These are phyloP conservation scores for Flaveria bidentis DNA, from an alignment of 129 eudicot genomes.

Conservation along the genomic window DNA sequence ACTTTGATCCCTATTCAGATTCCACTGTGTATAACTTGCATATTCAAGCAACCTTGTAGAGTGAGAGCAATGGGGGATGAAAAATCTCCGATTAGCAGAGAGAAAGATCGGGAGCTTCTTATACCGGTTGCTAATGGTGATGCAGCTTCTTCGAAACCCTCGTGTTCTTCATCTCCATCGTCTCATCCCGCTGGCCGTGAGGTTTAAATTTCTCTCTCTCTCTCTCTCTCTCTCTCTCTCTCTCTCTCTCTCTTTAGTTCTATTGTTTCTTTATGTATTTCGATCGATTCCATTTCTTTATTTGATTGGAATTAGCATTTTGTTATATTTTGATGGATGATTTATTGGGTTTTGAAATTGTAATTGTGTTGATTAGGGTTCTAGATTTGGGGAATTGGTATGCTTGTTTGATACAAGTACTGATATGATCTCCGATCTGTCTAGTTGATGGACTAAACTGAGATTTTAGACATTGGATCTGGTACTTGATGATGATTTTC, in stretches of 20 bases:
- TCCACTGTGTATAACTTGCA: slow-evolving; percentile 1
- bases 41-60: slow-evolving; percentile 23
- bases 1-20: background rate
- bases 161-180: slow-evolving; percentile 51
- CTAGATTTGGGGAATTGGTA: slow-evolving; percentile 10
- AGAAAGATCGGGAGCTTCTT: slow-evolving; percentile 88
- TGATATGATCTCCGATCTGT: background rate
- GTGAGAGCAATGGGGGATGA: slow-evolving; percentile 65
- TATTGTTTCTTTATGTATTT: background rate
- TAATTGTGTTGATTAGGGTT: slow-evolving; percentile 1
- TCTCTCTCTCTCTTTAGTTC: background rate
- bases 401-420: background rate
- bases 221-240: no score
- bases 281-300: slow-evolving; percentile 2
- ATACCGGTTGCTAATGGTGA: slow-evolving; percentile 68
- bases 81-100: slow-evolving; percentile 49
- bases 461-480: no score
- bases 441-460: no score
- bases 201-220: slow-evolving; percentile 22
- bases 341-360: background rate
- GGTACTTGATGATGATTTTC: no score
- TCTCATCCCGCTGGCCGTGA: slow-evolving; percentile 76
- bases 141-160: slow-evolving; percentile 52
- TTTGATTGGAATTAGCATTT: slow-evolving; percentile 9
- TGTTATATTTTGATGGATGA: slow-evolving; percentile 7